Conservation (phyloP, 1,284 basidiomycete genomes). For the Apiotrichum gracile region DNA sequence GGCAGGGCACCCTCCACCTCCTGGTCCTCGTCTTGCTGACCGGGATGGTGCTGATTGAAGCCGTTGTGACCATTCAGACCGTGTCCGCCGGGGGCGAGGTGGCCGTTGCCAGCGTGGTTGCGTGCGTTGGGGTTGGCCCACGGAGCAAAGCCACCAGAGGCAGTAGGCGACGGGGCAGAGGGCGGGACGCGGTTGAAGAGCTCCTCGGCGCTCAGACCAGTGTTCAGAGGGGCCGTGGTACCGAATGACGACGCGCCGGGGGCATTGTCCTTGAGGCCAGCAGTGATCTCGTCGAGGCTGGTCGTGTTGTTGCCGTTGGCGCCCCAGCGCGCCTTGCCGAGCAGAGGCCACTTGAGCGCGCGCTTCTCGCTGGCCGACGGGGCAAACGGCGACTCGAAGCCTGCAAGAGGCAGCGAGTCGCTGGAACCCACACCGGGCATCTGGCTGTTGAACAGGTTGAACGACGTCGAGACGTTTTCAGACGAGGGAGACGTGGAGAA, state of each 20-base stretch:
- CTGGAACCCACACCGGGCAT: conserved; percentile 25
- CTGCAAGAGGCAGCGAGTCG: conserved; percentile 26
- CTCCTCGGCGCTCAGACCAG: conserved; percentile 15
- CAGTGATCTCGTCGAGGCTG: conserved; percentile 14
- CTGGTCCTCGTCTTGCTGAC: not conserved
- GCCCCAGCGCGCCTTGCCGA: conserved; percentile 27
- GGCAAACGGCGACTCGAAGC: conserved; percentile 36
- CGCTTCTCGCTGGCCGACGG: conserved; percentile 43
- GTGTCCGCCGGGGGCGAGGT: not conserved
- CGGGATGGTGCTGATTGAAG: too few species aligned
- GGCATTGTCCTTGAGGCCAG: conserved; percentile 8
- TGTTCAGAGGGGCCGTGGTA: not conserved
- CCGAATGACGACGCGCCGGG: not conserved
- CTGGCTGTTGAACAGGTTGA: conserved; percentile 19
- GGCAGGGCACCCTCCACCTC: conserved; percentile 9
- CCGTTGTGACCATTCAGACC: too few species aligned
- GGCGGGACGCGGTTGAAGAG: conserved; percentile 19
- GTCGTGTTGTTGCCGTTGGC: conserved; percentile 11
- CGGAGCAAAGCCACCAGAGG: not conserved
- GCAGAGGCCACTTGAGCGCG: conserved; percentile 41
- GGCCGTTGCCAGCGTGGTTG: not conserved
- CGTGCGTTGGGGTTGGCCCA: not conserved
- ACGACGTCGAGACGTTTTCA: conserved; percentile 26
- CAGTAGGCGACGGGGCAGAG: not conserved
- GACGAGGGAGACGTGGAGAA: conserved; percentile 30